These are phyloP conservation scores for Aspergillus sp. DNA, from an alignment of 2,329 filamentous ascomycete species.

Conservation along the genomic window DNA sequence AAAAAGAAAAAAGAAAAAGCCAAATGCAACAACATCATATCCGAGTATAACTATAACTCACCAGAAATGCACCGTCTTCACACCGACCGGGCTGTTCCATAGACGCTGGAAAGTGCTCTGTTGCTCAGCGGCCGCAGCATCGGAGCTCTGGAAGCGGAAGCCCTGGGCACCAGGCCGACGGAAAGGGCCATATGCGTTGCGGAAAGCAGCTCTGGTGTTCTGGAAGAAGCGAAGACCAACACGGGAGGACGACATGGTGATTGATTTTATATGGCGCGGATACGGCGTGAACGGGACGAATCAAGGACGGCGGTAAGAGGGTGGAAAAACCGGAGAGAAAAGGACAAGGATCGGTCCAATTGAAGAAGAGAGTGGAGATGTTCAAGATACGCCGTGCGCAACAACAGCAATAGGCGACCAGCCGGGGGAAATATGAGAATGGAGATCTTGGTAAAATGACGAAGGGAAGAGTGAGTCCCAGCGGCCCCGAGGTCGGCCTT, in stretches of 20 bases:
- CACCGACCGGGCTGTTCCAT: constrained; percentile 77
- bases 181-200: constrained; percentile 57
- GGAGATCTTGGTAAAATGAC: not conserved
- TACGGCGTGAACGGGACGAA: constrained; percentile 13
- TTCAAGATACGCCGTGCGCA: not conserved
- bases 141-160: constrained; percentile 72
- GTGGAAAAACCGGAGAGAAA: constrained; percentile 6
- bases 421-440: not conserved
- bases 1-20: not conserved
- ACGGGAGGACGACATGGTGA: constrained; percentile 55
- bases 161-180: constrained; percentile 52
- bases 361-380: constrained; percentile 1
- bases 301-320: constrained; percentile 17
- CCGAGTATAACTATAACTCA: constrained; percentile 36
- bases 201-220: constrained; percentile 52
- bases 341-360: not conserved
- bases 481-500: constrained; percentile 23
- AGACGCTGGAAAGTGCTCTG: constrained; percentile 69
- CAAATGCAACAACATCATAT: not conserved
- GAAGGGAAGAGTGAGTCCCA: not conserved
- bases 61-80: constrained; percentile 99
- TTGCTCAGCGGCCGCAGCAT: constrained; percentile 49
- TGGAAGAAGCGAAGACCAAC: constrained; percentile 61
- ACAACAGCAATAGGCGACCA: not conserved
- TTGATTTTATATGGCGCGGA: not conserved